Evolutionary conservation across 306 rosid genomes (phyloP).

Genomic region (Trifolium dubium): DNA sequence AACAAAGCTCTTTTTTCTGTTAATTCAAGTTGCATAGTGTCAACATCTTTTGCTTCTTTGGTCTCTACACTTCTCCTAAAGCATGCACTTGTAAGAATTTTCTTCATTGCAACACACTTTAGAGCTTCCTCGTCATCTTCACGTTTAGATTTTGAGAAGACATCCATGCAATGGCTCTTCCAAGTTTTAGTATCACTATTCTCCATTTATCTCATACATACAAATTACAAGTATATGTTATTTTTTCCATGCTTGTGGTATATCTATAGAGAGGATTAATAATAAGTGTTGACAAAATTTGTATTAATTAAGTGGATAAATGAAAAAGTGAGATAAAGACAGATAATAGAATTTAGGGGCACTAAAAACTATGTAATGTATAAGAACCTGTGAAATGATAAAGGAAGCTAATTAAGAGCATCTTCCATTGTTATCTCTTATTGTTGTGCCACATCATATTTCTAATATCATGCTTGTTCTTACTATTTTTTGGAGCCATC

Average conservation of each 20-base stretch:
- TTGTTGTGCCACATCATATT: background rate
- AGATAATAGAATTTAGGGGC: background rate
- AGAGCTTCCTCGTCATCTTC: conserved; percentile 52
- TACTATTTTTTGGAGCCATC: no score
- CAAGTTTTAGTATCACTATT: conserved; percentile 23
- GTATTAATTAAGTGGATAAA: conserved; percentile 4
- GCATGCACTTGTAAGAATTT: conserved; percentile 31
- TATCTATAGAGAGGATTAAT: background rate
- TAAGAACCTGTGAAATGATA: background rate
- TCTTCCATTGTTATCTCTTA: background rate
- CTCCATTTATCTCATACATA: conserved; percentile 39
- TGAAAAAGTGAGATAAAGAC: background rate
- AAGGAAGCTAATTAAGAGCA: background rate
- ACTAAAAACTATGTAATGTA: conserved; percentile 8
- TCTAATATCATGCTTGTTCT: background rate
- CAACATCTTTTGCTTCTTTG: conserved; percentile 65
- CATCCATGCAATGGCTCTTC: conserved; percentile 40
- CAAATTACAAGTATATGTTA: background rate
- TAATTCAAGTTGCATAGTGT: conserved; percentile 52
- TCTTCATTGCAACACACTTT: conserved; percentile 46
- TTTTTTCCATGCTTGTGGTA: background rate
- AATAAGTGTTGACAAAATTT: background rate
- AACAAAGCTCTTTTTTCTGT: conserved; percentile 59
- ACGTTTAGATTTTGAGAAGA: conserved; percentile 49
- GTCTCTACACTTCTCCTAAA: conserved; percentile 52